Evolutionary conservation across 2,329 filamentous ascomycete genomes (phyloP).

Genomic region (Phialophora verrucosa): DNA sequence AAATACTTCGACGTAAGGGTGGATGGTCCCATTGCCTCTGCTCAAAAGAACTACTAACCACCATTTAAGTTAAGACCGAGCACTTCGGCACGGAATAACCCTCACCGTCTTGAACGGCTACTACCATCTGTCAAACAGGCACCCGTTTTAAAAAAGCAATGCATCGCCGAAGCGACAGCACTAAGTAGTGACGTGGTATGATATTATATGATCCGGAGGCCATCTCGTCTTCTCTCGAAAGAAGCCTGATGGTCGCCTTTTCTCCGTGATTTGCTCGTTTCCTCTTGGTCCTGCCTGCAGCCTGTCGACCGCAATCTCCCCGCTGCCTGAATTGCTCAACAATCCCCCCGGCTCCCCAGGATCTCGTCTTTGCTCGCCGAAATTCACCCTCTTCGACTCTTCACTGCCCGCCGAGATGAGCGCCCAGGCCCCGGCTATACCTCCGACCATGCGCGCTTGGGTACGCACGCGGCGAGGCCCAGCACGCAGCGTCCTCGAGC

Average conservation of each 20-base stretch:
- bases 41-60: no score
- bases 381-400: not conserved
- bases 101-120: no score
- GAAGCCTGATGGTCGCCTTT: not conserved
- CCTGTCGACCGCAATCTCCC: not conserved
- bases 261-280: not conserved
- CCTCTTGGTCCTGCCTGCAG: not conserved
- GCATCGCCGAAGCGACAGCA: not conserved
- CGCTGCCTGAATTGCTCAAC: not conserved
- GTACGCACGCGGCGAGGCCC: not conserved
- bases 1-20: no score
- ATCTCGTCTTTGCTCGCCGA: not conserved
- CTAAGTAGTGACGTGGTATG: not conserved
- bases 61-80: no score
- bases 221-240: not conserved
- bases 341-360: not conserved
- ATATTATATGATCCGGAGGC: not conserved
- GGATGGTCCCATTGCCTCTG: no score
- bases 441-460: not conserved
- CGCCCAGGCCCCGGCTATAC: not conserved
- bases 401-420: not conserved
- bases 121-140: no score
- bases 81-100: no score
- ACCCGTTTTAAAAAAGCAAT: not conserved
- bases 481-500: not conserved